A percentile compares a stretch with the other conserved stretches of the same genome.
phyloP scores from a whole-genome alignment of 2,329 filamentous ascomycete genomes.

The Colletotrichum sp. region DNA sequence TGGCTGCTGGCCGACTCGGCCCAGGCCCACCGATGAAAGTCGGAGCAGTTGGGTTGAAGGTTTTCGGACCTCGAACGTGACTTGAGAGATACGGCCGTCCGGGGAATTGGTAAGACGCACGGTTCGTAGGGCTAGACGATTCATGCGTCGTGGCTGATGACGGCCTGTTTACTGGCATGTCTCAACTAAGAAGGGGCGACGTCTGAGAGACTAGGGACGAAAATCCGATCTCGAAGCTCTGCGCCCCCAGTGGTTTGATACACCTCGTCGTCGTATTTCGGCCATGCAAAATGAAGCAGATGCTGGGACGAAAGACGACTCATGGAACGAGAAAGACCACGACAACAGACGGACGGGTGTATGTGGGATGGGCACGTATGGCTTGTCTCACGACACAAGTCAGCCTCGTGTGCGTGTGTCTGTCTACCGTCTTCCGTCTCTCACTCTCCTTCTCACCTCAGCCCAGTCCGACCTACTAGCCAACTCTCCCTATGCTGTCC shows the following conservation, averaged over 20 bases:
- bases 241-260: not conserved
- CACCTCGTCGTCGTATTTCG: not conserved
- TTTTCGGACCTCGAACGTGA: not conserved
- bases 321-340: not conserved
- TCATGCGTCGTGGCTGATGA: not conserved
- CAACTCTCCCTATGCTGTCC: not conserved
- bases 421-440: not conserved
- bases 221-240: slow-evolving; percentile 2
- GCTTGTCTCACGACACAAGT: not conserved
- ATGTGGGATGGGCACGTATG: not conserved
- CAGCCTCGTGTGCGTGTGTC: not conserved
- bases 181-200: slow-evolving; percentile 6
- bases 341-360: not conserved
- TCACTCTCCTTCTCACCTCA: slow-evolving; percentile 7
- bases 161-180: slow-evolving; percentile 11
- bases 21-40: not conserved
- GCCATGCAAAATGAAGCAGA: not conserved
- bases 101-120: slow-evolving; percentile 5
- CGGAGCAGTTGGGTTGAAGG: not conserved
- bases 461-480: not conserved
- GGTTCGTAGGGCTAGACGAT: slow-evolving; percentile 4
- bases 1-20: slow-evolving; percentile 4
- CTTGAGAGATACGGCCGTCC: not conserved
- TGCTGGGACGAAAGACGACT: not conserved
- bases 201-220: slow-evolving; percentile 4